Base-by-base conservation (phyloP, 2,329 filamentous ascomycete species). In the Aspergillus novofumigatus region DNA sequence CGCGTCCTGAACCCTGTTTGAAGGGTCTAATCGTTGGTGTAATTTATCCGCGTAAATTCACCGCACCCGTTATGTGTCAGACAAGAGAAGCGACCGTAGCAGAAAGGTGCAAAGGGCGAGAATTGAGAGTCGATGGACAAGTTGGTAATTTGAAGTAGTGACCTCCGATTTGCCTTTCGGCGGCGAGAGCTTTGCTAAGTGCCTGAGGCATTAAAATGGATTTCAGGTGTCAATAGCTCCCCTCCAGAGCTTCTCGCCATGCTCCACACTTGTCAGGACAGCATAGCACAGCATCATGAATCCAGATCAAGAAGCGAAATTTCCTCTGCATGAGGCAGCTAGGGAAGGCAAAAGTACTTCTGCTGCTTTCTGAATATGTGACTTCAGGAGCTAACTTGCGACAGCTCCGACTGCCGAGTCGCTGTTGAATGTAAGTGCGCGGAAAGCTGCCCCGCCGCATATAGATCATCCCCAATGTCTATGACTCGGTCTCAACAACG, bases 301-400 rank as follows among this genome's bases (percentile, higher is more conserved):
- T 57, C 59, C 72, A 10, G 72, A 75, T 54, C 74, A 78, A 50
- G 73, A 78, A 57, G 79, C 86, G 52, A 91, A 88, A 67, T 97
- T 87, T 66, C 89, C 91, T 28, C 87, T 97, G 47, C 93, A 97
- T 70, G 90, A 90, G 63, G 93, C 93, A 45, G 88, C 89, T 60
- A 84, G 92, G 56, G 91, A 96, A 73, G 92, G 92, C 45, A 89
- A 86, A 79, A 82, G 92, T 96, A 81, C 71, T 81, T 61, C 21
- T 51, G 7, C 49, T 17, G 20, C 4, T 41, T 6, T 42, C 26
- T 9, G 32, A 17, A 3, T 49, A 10, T 54, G 3, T 8, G 35
- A 26, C 55, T 56, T 53, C 55, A 20, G 55, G 49, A 64, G 55
- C 64, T 70, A 70, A 61, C 64, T 54, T 56, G 25, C 23, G 53